Conservation (phyloP, 2,329 filamentous ascomycete genomes). For the Ophiocordyceps robertsii region DNA sequence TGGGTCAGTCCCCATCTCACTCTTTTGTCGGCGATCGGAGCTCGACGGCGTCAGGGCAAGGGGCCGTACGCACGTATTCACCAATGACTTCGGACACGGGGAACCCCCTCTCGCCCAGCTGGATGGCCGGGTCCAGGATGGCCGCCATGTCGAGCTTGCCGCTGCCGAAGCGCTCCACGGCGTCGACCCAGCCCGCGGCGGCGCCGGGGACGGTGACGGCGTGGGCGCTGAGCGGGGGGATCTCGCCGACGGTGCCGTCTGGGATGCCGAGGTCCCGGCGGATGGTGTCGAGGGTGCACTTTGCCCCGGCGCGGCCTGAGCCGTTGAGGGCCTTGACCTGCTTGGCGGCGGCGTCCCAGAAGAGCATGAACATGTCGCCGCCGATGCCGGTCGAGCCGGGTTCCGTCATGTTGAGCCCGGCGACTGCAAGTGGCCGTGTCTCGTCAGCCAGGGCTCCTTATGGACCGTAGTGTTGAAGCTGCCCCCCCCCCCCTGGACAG, state of each 20-base stretch:
- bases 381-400: conserved; percentile 89
- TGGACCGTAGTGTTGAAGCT: too few species aligned
- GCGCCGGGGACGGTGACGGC: conserved; percentile 82
- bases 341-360: conserved; percentile 71
- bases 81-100: conserved; percentile 74
- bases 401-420: conserved; percentile 85
- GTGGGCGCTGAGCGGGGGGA: conserved; percentile 66
- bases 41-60: neutral
- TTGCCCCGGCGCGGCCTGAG: conserved; percentile 67
- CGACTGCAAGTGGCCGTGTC: conserved; percentile 39
- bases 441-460: neutral
- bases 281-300: conserved; percentile 56
- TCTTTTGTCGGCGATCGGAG: neutral
- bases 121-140: conserved; percentile 70
- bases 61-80: conserved; percentile 41
- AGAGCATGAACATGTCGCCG: conserved; percentile 94
- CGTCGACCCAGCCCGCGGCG: conserved; percentile 86
- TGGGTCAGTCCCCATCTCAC: neutral
- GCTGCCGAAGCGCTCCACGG: conserved; percentile 77
- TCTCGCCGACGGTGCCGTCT: conserved; percentile 39
- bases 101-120: conserved; percentile 77
- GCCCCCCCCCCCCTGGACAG: too few species aligned
- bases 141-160: conserved; percentile 66
- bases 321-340: conserved; percentile 82
- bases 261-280: conserved; percentile 54